Evolutionary conservation across 2,329 filamentous ascomycete genomes (phyloP), one percentile per base, ranked within the genome.

Genomic region (Hypoxylon sp.): DNA sequence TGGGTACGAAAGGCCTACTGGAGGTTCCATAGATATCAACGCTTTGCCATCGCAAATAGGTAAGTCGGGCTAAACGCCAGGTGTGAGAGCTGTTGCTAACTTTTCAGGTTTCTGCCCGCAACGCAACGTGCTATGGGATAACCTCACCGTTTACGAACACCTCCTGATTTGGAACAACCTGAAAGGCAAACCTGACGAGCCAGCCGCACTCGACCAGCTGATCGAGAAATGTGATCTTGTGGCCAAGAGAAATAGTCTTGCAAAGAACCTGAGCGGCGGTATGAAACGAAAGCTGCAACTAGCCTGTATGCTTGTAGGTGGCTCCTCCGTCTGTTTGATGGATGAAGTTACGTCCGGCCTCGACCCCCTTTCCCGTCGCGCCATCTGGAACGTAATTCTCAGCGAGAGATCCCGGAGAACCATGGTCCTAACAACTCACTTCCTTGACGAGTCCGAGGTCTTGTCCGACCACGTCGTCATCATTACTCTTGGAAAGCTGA

Each of bases 231-330:
- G 91, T 72, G 91, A 92, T 70, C 81, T 94, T 1, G 81, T 82
- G 6, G 81, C 85, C 47, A 94, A 94, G 78, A 80, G 84, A 6
- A 83, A 85, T 9, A 86, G 89, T 1, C 81, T 81, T 61, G 83
- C 90, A 0, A 85, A 85, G 70, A 91, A 89, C 2, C 79, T 94
- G 1, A 92, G 90, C 46, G 91, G 91, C 9, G 91, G 91, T 0
- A 91, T 93, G 78, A 93, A 93, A 78, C 82, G 91, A 48, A 93
- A 93, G 74, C 81, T 93, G 5, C 91, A 94, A 75, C 81, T 94
- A 3, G 90, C 90, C 1, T 91, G 93, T 83, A 93, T 93, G 90
- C 88, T 94, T 65, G 91, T 90, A 1, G 91, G 91, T 52, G 91
- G 90, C 6, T 91, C 88, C 47, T 85, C 85, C 16, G 84, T 94